Percentiles rank a stretch among this genome's conserved stretches.
Evolutionary conservation across 495 filamentous ascomycete genomes (phyloP).

Genomic region (Neurospora sp.): DNA sequence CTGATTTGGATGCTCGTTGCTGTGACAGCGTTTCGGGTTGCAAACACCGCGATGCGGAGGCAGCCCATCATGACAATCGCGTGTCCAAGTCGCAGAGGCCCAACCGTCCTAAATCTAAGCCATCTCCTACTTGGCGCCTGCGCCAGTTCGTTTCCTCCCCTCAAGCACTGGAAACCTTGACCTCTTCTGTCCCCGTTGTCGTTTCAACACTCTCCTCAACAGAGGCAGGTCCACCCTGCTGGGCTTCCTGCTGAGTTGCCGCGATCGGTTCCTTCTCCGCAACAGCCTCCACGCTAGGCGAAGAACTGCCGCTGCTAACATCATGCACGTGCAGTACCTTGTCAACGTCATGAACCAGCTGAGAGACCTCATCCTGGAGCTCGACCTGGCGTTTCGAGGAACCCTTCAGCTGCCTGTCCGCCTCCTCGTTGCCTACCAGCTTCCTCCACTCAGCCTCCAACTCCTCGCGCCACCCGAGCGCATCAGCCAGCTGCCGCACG

Average conservation of each 20-base stretch:
- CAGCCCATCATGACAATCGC: neutral
- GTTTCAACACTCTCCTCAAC: neutral
- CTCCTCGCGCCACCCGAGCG: constrained; percentile 79
- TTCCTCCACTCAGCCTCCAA: constrained; percentile 47
- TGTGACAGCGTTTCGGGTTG: neutral
- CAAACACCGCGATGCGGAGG: neutral
- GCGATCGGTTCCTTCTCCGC: constrained; percentile 2
- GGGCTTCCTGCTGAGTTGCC: neutral
- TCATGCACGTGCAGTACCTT: constrained; percentile 25
- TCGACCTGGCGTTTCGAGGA: constrained; percentile 13
- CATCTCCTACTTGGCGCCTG: neutral
- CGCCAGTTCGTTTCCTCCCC: neutral
- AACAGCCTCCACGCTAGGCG: neutral
- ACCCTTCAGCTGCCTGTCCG: constrained; percentile 26
- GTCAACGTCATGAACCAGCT: constrained; percentile 27
- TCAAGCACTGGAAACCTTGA: neutral
- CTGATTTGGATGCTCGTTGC: neutral
- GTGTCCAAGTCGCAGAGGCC: neutral
- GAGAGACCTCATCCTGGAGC: constrained; percentile 23
- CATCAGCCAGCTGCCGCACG: constrained; percentile 70
- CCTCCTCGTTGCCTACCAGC: constrained; percentile 33
- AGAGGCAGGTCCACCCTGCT: neutral
- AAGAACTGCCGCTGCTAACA: constrained; percentile 2
- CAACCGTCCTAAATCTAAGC: neutral
- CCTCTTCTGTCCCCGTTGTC: neutral